Conservation (phyloP, 2,329 filamentous ascomycete genomes). For the Fusarium ambrosium region DNA sequence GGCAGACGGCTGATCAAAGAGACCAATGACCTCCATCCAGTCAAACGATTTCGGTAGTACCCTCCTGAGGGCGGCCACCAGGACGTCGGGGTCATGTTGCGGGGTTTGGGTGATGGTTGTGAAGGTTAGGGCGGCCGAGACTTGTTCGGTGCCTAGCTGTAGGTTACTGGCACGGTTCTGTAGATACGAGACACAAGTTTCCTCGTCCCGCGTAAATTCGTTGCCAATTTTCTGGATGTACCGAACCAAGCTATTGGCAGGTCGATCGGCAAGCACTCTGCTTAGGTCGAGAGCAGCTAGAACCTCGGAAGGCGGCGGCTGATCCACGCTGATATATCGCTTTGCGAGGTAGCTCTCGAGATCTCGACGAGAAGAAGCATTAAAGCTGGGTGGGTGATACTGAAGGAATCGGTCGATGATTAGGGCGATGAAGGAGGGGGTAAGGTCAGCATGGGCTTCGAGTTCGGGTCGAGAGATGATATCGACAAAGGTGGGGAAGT, state of each 20-base stretch:
- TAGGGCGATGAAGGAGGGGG: slow-evolving; percentile 78
- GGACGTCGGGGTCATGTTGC: slow-evolving; percentile 63
- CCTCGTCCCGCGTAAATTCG: slow-evolving; percentile 81
- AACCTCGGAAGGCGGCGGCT: slow-evolving; percentile 77
- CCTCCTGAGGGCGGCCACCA: slow-evolving; percentile 74
- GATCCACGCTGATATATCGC: slow-evolving; percentile 75
- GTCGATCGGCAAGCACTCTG: slow-evolving; percentile 72
- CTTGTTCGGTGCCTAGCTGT: slow-evolving; percentile 83
- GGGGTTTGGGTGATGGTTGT: slow-evolving; percentile 70
- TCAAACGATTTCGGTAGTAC: slow-evolving; percentile 74
- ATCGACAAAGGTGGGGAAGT: slow-evolving; percentile 82
- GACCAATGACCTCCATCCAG: slow-evolving; percentile 79
- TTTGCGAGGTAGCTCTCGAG: slow-evolving; percentile 75
- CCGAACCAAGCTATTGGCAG: slow-evolving; percentile 70
- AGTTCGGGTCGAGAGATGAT: slow-evolving; percentile 76
- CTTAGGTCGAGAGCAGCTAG: slow-evolving; percentile 78
- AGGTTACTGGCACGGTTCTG: slow-evolving; percentile 66
- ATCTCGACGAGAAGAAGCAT: slow-evolving; percentile 79
- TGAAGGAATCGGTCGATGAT: slow-evolving; percentile 90
- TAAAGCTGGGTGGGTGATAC: slow-evolving; percentile 88
- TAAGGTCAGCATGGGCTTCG: slow-evolving; percentile 75
- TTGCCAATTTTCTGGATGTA: slow-evolving; percentile 81
- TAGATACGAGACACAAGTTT: slow-evolving; percentile 70
- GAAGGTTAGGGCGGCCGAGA: slow-evolving; percentile 83
- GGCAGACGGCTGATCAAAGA: slow-evolving; percentile 84